Evolutionary conservation across 1,139 yeast genomes (phyloP), one percentile per base, ranked within the genome.

Genomic region (Ogataea hybrid): DNA sequence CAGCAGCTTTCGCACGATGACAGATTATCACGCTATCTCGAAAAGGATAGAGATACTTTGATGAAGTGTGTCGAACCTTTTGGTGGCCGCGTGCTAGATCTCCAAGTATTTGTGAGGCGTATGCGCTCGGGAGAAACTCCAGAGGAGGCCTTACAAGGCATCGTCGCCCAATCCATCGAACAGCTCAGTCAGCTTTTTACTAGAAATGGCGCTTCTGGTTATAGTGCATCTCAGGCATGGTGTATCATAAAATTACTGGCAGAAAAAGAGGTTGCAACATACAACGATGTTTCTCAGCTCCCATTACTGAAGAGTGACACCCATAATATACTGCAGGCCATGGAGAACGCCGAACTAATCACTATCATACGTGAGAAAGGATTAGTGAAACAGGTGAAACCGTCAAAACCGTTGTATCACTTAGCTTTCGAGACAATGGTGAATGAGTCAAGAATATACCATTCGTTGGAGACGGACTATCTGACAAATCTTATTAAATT

Each of bases 41-140:
- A 25, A n/a, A 46, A 40, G 8, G 51, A 50, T 12, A 35, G 42
- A 17, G 41, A 46, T 25, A 65, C 67, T 6, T 66, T 86, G 29
- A 84, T 81, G 28, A 61, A 66, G 2, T 77, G 84, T 28, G 66
- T 90, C 37, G 77, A 68, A 20, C 95, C 96, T 7, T 65, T 92
- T 23, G 98, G 98, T 10, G 98, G 98, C 31, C 78, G 98, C 51
- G 85, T 92, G 90, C 73, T 90, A 42, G 98, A 92, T 60, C 71
- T 92, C 43, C 97, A 92, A 63, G 83, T 95, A 15, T 88, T 88
- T 64, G 84, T 85, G 0, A 77, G 97, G 56, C 83, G 97, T 41
- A 75, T 92, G 17, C 82, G 81, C 53, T 79, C 92, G 0, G 98
- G 98, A 2, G 97, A 92, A 59, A 61, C 77, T 9, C 95, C 96